A percentile compares a stretch with the other conserved stretches of the same genome.
Evolutionary conservation across 2,329 filamentous ascomycete species (phyloP).

Genomic region (Aspergillus chevalieri): DNA sequence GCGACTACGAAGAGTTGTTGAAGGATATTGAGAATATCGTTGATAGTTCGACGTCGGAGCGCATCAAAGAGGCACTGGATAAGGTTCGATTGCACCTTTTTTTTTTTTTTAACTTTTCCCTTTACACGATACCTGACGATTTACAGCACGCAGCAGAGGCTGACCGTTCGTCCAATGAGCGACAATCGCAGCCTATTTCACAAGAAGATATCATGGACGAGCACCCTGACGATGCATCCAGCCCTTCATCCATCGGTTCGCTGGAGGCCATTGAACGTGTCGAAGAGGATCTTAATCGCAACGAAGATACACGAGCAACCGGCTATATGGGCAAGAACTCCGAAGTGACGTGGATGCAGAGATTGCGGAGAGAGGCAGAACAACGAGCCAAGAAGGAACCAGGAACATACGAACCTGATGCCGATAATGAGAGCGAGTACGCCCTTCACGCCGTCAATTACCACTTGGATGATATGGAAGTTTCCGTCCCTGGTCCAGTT

Average conservation of each 20-base stretch:
- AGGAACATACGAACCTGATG: conserved; percentile 21
- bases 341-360: conserved; percentile 42
- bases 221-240: conserved; percentile 17
- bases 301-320: conserved; percentile 30
- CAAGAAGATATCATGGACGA: conserved; percentile 21
- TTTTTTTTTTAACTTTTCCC: neutral
- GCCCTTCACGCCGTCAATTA: conserved; percentile 33
- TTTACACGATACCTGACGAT: conserved; percentile 3
- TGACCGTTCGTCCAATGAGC: conserved; percentile 16
- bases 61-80: conserved; percentile 32
- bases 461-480: conserved; percentile 40
- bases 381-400: conserved; percentile 25
- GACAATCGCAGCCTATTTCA: conserved; percentile 24
- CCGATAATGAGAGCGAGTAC: conserved; percentile 25
- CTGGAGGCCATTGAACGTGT: conserved; percentile 42
- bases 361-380: conserved; percentile 33
- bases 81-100: conserved; percentile 24
- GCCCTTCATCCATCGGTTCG: conserved; percentile 35
- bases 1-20: conserved; percentile 36
- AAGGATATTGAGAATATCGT: conserved; percentile 31
- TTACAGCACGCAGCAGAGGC: conserved; percentile 19
- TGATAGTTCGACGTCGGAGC: conserved; percentile 25
- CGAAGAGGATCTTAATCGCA: conserved; percentile 39
- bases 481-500: conserved; percentile 34
- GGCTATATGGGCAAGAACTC: conserved; percentile 44